Base-by-base conservation (phyloP, 2,329 filamentous ascomycete species). In the Penicillium sp. region DNA sequence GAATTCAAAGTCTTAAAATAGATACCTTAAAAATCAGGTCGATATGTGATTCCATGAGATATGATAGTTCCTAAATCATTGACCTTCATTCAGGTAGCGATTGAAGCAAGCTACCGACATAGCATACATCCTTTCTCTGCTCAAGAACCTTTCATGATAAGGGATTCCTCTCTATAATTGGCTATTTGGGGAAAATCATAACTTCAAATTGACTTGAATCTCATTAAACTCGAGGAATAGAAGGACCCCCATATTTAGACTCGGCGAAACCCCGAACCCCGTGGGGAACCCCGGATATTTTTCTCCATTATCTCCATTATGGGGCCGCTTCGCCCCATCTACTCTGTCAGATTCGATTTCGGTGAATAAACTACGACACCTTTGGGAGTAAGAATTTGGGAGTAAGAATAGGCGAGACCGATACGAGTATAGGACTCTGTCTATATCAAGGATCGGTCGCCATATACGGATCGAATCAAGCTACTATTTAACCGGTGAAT, bases 221-320 rank as follows among this genome's bases (percentile, higher is more conserved):
- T 11, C 10, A 34, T 11, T 34, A 6, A 4, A n/a, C n/a, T n/a
- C n/a, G n/a, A n/a, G n/a, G n/a, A n/a, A n/a, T n/a, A n/a, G n/a
- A n/a, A 3, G 27, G 14, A 24, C 14, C 16, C 18, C 5, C n/a
- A n/a, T n/a, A n/a, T 36, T 11, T 6, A 10, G 4, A 29, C 3
- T 40, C 47, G 43, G 39, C 16, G 10, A 47, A 44, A 28, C 31
- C 36, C 47, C 44, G 40, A 44, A 28, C 31, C 36, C 47, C 44
- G 40, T 35, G 44, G 44, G 39, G 40, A 39, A 35, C 40, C 44
- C 38, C 48, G 14, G 34, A 29, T 50, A 24, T 2, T 14, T 20
- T 18, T n/a, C n/a, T 29, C n/a, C n/a, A n/a, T n/a, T n/a, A n/a
- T 46, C 43, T 37, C 42, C 47, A 43, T 26, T 8, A 50, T 50